Evolutionary conservation across 1,284 basidiomycete genomes (phyloP).

Genomic region (Irpex lacteus): DNA sequence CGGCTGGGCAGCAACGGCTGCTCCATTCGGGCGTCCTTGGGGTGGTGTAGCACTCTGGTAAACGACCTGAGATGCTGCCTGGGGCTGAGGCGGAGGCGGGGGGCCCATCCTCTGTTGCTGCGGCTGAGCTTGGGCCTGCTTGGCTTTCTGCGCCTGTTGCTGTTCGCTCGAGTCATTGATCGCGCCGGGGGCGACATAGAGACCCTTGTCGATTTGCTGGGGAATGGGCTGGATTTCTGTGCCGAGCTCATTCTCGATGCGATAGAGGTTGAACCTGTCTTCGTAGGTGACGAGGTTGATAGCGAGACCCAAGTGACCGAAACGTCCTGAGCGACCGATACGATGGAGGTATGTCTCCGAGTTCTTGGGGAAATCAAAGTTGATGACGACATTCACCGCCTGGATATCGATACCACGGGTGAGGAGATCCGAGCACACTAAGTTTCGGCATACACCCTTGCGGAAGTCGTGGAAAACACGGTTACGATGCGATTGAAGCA

Average conservation of each 20-base stretch:
- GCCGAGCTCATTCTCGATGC: constrained; percentile 97
- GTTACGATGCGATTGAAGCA: constrained; percentile 98
- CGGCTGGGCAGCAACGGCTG: constrained; percentile 19
- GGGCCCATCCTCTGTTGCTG: constrained; percentile 16
- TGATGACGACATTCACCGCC: constrained; percentile 99
- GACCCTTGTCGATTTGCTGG: constrained; percentile 85
- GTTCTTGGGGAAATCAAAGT: constrained; percentile 99
- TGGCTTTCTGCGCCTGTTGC: constrained; percentile 15
- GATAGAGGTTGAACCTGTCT: constrained; percentile 96
- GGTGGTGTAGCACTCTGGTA: constrained; percentile 28
- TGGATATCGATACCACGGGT: constrained; percentile 99
- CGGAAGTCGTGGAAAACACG: constrained; percentile 99
- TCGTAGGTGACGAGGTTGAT: constrained; percentile 97
- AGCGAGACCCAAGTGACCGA: constrained; percentile 95
- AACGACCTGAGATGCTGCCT: constrained; percentile 24
- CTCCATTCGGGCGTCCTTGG: constrained; percentile 28
- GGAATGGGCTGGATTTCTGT: constrained; percentile 98
- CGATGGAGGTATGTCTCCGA: constrained; percentile 98
- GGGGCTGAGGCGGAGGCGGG: constrained; percentile 13
- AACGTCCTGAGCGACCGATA: constrained; percentile 96
- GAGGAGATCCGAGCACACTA: constrained; percentile 95
- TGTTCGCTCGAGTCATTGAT: constrained; percentile 42
- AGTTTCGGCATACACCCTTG: constrained; percentile 95
- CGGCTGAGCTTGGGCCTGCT: constrained; percentile 11
- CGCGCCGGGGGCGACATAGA: constrained; percentile 80